Percentiles rank a stretch among this genome's conserved stretches.
phyloP scores from a whole-genome alignment of 2,329 filamentous ascomycete species.

The Ophiostoma pallidulum region DNA sequence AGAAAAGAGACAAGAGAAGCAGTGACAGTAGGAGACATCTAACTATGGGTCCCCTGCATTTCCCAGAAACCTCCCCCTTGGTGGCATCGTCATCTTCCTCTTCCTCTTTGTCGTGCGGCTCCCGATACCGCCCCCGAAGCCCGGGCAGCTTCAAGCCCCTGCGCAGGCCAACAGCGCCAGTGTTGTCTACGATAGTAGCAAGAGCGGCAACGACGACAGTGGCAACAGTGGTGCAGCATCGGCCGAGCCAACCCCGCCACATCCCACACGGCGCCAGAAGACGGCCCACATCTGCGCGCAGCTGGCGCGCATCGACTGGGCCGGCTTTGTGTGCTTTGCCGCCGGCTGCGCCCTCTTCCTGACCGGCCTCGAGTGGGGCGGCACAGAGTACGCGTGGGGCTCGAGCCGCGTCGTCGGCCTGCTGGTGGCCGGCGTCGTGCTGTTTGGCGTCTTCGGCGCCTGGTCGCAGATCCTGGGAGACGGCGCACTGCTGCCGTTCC shows the following conservation, averaged over 20 bases:
- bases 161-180: conserved; percentile 16
- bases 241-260: conserved; percentile 12
- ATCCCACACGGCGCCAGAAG: conserved; percentile 19
- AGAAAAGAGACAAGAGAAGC: background rate
- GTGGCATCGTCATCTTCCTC: conserved; percentile 26
- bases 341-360: conserved; percentile 32
- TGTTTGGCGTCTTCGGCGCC: conserved; percentile 22
- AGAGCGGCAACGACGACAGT: no score
- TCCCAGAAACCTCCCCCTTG: conserved; percentile 38
- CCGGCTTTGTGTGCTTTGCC: conserved; percentile 34
- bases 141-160: conserved; percentile 22
- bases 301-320: conserved; percentile 28
- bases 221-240: conserved; percentile 7
- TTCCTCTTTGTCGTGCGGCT: conserved; percentile 24
- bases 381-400: conserved; percentile 30
- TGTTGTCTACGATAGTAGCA: no score
- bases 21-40: background rate
- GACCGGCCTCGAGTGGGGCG: conserved; percentile 35
- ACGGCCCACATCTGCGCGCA: background rate
- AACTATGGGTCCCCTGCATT: conserved; percentile 18
- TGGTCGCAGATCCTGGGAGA: conserved; percentile 31
- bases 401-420: conserved; percentile 32
- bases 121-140: conserved; percentile 11
- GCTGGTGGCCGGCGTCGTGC: conserved; percentile 26
- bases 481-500: conserved; percentile 19